These are phyloP conservation scores for Populus tomentosa DNA, from an alignment of 441 rosid genomes.

Conservation along the genomic window DNA sequence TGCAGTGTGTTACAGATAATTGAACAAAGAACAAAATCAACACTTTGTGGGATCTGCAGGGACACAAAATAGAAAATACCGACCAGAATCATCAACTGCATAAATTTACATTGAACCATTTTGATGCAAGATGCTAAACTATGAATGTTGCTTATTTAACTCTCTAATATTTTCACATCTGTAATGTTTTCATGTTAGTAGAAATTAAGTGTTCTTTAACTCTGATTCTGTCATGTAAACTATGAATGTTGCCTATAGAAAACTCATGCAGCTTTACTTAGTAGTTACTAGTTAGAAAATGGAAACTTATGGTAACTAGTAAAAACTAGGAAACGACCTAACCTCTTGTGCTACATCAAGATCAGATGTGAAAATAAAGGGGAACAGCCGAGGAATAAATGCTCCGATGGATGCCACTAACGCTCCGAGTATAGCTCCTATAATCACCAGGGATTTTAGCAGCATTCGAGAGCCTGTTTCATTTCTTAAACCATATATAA, in stretches of 20 bases:
- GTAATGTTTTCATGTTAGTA: neutral
- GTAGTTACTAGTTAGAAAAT: neutral
- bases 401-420: slow-evolving; percentile 60
- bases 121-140: neutral
- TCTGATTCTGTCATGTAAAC: neutral
- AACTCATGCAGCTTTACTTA: neutral
- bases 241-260: neutral
- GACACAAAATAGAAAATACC: neutral
- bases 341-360: slow-evolving; percentile 59
- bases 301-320: neutral
- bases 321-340: slow-evolving; percentile 5
- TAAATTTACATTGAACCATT: neutral
- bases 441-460: slow-evolving; percentile 78
- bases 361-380: slow-evolving; percentile 71
- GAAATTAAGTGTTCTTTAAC: neutral
- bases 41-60: slow-evolving; percentile 88
- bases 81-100: neutral
- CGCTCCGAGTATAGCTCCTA: slow-evolving; percentile 68
- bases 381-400: slow-evolving; percentile 65
- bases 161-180: too few species aligned
- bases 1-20: slow-evolving; percentile 56
- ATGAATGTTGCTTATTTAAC: neutral
- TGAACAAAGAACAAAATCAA: slow-evolving; percentile 68
- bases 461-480: slow-evolving; percentile 70
- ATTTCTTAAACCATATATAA: slow-evolving; percentile 12